These are phyloP conservation scores for Candida smagusa DNA, from an alignment of 1,139 yeast species.

Conservation along the genomic window DNA sequence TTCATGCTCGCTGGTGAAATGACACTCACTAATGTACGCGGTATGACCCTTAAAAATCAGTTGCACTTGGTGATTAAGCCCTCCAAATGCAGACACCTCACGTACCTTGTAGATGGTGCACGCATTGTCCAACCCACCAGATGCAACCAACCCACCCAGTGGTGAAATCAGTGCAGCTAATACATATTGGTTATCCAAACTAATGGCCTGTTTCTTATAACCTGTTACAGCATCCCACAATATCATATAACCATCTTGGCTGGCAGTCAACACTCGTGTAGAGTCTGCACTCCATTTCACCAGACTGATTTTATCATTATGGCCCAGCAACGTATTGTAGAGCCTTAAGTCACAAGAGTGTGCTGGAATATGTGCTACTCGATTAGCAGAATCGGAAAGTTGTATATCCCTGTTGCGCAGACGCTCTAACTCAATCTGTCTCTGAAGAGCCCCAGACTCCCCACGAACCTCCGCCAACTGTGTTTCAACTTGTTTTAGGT, in stretches of 20 bases:
- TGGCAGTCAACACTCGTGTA: conserved; percentile 59
- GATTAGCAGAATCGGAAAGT: conserved; percentile 36
- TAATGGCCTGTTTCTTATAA: conserved; percentile 66
- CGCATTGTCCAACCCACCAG: conserved; percentile 80
- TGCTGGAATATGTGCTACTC: conserved; percentile 27
- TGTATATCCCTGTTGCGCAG: conserved; percentile 44
- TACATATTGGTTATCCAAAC: conserved; percentile 74
- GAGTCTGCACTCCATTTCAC: conserved; percentile 69
- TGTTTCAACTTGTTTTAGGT: conserved; percentile 7
- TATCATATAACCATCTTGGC: conserved; percentile 84
- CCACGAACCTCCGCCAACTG: conserved; percentile 36
- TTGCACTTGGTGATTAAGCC: conserved; percentile 21
- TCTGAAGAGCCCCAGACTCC: conserved; percentile 46
- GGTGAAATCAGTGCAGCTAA: conserved; percentile 74
- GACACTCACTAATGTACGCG: conserved; percentile 77
- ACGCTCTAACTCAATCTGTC: conserved; percentile 47
- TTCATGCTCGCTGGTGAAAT: conserved; percentile 55
- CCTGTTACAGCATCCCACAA: conserved; percentile 83
- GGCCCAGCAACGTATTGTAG: conserved; percentile 59
- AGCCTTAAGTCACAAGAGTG: conserved; percentile 32
- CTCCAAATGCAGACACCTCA: conserved; percentile 8
- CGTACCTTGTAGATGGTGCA: conserved; percentile 63
- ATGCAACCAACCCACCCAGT: conserved; percentile 60
- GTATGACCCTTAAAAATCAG: conserved; percentile 72
- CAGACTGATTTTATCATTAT: conserved; percentile 68